Conservation (phyloP, 768 basidiomycete genomes). For the Fistulinella prunicolor region DNA sequence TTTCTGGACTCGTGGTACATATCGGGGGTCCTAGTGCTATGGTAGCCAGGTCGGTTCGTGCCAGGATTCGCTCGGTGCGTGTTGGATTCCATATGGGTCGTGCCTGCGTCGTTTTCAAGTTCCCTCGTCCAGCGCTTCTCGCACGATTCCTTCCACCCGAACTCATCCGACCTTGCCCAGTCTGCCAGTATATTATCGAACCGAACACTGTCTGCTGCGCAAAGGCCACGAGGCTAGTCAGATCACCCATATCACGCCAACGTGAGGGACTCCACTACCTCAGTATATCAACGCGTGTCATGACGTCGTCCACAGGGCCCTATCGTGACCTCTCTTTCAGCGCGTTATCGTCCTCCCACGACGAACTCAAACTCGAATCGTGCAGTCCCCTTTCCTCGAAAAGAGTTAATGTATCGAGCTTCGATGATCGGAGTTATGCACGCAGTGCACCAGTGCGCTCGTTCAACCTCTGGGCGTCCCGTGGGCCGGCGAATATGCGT, state of each 20-base stretch:
- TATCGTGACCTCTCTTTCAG: not conserved
- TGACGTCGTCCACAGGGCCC: not conserved
- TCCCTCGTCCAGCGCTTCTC: constrained; percentile 14
- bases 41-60: constrained; percentile 8
- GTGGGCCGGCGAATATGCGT: too few relatives aligned
- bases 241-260: too few relatives aligned
- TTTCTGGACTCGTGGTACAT: constrained; percentile 27
- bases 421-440: constrained; percentile 1
- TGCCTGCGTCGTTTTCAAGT: constrained; percentile 12
- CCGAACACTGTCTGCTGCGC: constrained; percentile 9
- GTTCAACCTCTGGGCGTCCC: not conserved
- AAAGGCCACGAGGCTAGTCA: too few relatives aligned
- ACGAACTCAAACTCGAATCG: not conserved
- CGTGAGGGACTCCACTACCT: not conserved
- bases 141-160: constrained; percentile 18
- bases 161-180: constrained; percentile 20
- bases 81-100: constrained; percentile 9
- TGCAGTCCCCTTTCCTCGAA: not conserved
- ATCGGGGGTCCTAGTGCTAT: constrained; percentile 23
- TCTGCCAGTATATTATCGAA: too few relatives aligned
- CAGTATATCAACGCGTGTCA: not conserved
- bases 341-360: constrained; percentile 2
- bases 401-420: not conserved
- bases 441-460: too few relatives aligned
- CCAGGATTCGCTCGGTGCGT: constrained; percentile 25